phyloP scores from a whole-genome alignment of 177 flowering plant species.

The Vitis hybrid region DNA sequence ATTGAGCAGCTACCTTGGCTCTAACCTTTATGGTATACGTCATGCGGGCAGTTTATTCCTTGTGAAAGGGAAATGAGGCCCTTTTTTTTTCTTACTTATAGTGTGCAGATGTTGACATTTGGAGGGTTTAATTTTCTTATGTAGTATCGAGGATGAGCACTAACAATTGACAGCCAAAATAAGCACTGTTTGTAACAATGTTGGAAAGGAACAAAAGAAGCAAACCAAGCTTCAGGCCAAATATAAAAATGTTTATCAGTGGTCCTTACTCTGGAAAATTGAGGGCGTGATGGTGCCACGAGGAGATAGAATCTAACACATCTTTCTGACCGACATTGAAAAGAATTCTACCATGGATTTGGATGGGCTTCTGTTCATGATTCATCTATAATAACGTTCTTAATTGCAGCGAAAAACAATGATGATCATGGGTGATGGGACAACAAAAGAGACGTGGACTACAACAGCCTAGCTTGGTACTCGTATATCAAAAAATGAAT shows the following conservation, averaged over 20 bases:
- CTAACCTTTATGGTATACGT: too few relatives aligned
- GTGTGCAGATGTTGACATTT: slow-evolving; percentile 24
- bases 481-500: too few relatives aligned
- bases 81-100: background rate
- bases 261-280: slow-evolving; percentile 9
- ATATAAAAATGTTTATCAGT: slow-evolving; percentile 17
- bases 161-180: slow-evolving; percentile 23
- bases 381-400: too few relatives aligned
- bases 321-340: background rate
- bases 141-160: background rate
- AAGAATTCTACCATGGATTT: background rate
- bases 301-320: background rate
- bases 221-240: background rate
- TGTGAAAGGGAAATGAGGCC: slow-evolving; percentile 12
- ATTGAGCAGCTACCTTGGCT: too few relatives aligned
- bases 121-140: background rate
- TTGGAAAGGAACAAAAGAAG: slow-evolving; percentile 19
- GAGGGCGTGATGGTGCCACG: slow-evolving; percentile 15
- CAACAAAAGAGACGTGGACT: too few relatives aligned
- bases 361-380: too few relatives aligned
- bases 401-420: too few relatives aligned
- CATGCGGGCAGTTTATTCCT: slow-evolving; percentile 15
- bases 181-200: slow-evolving; percentile 7
- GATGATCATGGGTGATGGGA: too few relatives aligned
- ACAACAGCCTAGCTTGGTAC: too few relatives aligned